Base-by-base conservation (phyloP, 257 asterid genomes). In the Perilla frutescens region DNA sequence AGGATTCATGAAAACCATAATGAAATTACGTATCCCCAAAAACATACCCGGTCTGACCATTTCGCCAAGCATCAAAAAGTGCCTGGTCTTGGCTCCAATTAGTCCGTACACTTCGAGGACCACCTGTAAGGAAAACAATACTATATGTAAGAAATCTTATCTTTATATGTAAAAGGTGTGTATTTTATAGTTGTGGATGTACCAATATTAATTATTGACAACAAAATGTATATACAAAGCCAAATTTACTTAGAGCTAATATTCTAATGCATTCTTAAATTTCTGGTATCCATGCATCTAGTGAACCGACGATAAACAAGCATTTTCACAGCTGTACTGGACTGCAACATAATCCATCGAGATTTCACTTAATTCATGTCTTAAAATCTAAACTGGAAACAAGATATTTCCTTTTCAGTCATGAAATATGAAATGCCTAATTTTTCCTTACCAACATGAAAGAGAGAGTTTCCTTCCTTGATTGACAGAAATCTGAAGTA, bases 401-500 rank as follows among this genome's bases (percentile, higher is more conserved):
- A 2, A 39, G 31, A 34, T 15, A 12, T 20, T 5, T 61, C 26
- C 14, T 41, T 65, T 54, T 32, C 55, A 34, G 36, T 43, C 41
- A 49, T 65, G 66, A 36, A 53, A 45, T 44, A 51, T 11, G 31
- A 8, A 2, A 59, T 58, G 2, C 4, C 36, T 1, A 20, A 20
- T 20, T 49, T 67, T 37, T 7, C 11, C 66, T 77, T 70, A 93
- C 98, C 98, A 84, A 84, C 82, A 75, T 87, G 87, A 73, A 94
- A 94, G 50, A 94, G 88, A 68, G 96, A 84, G 83, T 90, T 90
- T 50, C 91, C 96, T 72, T 70, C 86, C 84, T 90, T 91, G 81
- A 91, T 86, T 11, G 99, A 91, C 32, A 94, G 87, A 80, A 91
- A 94, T 70, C 90, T 81, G 83, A 94, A 94, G 88, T 94, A 94